Conservation (phyloP, 129 eudicot species). For the Saposhnikovia divaricata region DNA sequence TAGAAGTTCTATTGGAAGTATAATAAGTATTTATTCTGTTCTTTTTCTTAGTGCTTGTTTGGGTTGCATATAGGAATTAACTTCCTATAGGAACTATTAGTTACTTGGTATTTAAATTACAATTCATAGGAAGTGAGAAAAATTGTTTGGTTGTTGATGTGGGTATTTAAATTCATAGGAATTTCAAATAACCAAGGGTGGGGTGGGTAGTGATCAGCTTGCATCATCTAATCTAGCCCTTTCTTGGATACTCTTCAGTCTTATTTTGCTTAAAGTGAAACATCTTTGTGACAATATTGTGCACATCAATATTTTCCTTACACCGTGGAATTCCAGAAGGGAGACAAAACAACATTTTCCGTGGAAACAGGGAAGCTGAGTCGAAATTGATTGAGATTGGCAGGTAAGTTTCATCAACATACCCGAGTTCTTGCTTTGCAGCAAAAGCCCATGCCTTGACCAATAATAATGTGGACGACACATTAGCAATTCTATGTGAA, state of each 20-base stretch:
- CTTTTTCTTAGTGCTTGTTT: too few species aligned
- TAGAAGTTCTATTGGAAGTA: too few species aligned
- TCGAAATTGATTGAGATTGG: not conserved
- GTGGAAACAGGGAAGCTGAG: slow-evolving; percentile 13
- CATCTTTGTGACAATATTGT: not conserved
- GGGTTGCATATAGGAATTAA: too few species aligned
- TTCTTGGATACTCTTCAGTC: not conserved
- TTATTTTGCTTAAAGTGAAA: slow-evolving; percentile 7
- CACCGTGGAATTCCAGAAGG: not conserved
- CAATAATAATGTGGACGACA: not conserved
- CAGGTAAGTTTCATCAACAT: not conserved
- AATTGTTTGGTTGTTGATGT: too few species aligned
- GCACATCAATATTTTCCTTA: not conserved
- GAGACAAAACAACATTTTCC: not conserved
- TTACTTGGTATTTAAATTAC: too few species aligned
- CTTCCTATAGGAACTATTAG: too few species aligned
- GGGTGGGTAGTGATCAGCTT: too few species aligned
- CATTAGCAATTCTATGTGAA: slow-evolving; percentile 16
- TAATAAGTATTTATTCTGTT: too few species aligned
- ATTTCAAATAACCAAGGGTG: too few species aligned
- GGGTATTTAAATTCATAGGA: too few species aligned
- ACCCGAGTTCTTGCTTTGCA: not conserved
- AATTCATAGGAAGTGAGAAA: too few species aligned
- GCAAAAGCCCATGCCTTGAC: slow-evolving; percentile 11
- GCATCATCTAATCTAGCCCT: not conserved